Base-by-base conservation (phyloP, 495 filamentous ascomycete genomes). In the Chaetomium tenue region DNA sequence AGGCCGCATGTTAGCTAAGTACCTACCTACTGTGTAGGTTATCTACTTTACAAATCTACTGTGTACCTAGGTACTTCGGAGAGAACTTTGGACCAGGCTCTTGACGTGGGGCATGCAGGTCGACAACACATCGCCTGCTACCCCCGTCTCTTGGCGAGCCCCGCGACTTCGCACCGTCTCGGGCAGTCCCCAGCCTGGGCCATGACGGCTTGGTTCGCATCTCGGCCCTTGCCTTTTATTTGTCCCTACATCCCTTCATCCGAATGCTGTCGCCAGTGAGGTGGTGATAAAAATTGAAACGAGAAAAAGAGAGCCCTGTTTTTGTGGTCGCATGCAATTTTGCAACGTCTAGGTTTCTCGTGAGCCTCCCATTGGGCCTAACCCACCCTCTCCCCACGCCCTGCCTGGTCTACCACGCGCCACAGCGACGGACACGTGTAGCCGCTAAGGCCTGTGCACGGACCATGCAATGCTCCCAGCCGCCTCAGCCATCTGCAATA, bases 351-450 rank as follows among this genome's bases (percentile, higher is more conserved):
- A 25, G 18, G 52, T 8, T 18, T 40, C 9, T 42, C 9, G 33
- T 5, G 33, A 39, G 52, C 16, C 33, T 57, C 54, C 33, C 26
- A 30, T 33, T 33, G 52, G 28, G 20, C 37, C 23, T 22, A 20
- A 7, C 6, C 16, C 13, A n/a, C 12, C 6, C 2, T 28, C 26
- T 39, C 13, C 44, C 53, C 28, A n/a, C 53, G 42, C 9, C 44
- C 26, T 40, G 23, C 30, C 59, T 13, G 20, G 13, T 51, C 53
- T 48, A 47, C 33, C 30, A 59, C 57, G 63, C 63, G 63, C 63
- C 63, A 60, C 48, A 47, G 33, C 63, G 48, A 59, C 22, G 56
- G 57, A 65, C 63, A 65, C 63, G 63, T 65, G 63, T 65, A 60
- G 42, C 54, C 48, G 63, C 63, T 64, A 53, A 52, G 22, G 22